Evolutionary conservation across 2,329 filamentous ascomycete genomes (phyloP).

Genomic region (Diaporthe helianthi): DNA sequence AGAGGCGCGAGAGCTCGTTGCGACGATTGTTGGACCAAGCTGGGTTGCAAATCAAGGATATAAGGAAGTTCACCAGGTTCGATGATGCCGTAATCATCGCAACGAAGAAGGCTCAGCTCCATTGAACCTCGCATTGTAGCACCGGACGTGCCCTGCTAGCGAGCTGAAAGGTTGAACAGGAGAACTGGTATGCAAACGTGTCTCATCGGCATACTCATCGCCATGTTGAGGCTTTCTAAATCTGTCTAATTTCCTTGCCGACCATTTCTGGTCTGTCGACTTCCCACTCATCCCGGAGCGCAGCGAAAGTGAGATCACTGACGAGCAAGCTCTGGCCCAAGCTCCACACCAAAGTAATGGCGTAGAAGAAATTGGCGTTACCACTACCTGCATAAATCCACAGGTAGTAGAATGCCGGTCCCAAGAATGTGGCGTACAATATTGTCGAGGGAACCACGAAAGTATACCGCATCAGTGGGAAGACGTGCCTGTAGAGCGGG

Average conservation of each 20-base stretch:
- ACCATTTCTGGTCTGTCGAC: slow-evolving; percentile 87
- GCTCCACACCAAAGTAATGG: slow-evolving; percentile 98
- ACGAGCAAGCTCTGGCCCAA: slow-evolving; percentile 86
- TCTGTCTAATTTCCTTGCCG: slow-evolving; percentile 86
- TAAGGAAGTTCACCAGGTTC: slow-evolving; percentile 38
- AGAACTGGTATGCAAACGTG: background rate
- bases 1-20: slow-evolving; percentile 39
- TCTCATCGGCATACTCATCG: background rate
- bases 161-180: background rate
- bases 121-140: background rate
- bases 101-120: slow-evolving; percentile 4
- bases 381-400: slow-evolving; percentile 99
- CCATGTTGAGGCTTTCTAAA: slow-evolving; percentile 45
- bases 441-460: slow-evolving; percentile 86
- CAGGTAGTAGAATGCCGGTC: slow-evolving; percentile 93
- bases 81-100: slow-evolving; percentile 38
- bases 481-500: slow-evolving; percentile 88
- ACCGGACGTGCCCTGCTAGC: background rate
- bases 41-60: slow-evolving; percentile 37
- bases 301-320: slow-evolving; percentile 86
- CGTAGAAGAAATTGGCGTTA: slow-evolving; percentile 99
- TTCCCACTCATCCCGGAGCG: slow-evolving; percentile 93
- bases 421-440: slow-evolving; percentile 86
- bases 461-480: slow-evolving; percentile 91
- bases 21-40: slow-evolving; percentile 35